Evolutionary conservation across 768 basidiomycete species (phyloP).

Genomic region (Leucosporidium yakuticum): DNA sequence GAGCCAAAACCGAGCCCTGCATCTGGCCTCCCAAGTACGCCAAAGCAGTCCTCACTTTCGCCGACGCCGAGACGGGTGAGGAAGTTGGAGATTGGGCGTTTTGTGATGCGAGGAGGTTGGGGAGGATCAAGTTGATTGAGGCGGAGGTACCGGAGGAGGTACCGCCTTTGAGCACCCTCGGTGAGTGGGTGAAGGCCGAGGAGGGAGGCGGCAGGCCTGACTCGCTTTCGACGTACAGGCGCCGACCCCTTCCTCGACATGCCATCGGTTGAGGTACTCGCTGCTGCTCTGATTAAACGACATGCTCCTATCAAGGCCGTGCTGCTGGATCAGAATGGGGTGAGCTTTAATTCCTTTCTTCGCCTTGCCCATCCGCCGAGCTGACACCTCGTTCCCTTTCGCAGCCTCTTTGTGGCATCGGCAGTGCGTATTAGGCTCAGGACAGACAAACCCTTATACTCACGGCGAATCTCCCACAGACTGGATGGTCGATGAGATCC

Average conservation of each 20-base stretch:
- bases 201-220: not conserved
- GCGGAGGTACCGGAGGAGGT: constrained; percentile 17
- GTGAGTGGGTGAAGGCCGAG: constrained; percentile 7
- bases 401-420: constrained; percentile 19
- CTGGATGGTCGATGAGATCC: constrained; percentile 42
- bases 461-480: constrained; percentile 4
- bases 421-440: constrained; percentile 21
- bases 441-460: no score
- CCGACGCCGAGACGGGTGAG: not conserved
- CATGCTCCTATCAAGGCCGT: constrained; percentile 40
- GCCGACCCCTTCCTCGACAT: constrained; percentile 34
- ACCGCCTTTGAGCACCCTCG: constrained; percentile 32
- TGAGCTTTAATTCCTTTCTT: not conserved
- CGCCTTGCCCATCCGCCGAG: not conserved
- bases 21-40: constrained; percentile 38
- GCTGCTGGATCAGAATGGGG: constrained; percentile 39
- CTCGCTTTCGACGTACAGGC: not conserved
- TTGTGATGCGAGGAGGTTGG: constrained; percentile 36
- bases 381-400: not conserved
- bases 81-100: constrained; percentile 34
- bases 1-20: constrained; percentile 15
- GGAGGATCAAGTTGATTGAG: constrained; percentile 35
- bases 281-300: constrained; percentile 13
- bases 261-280: constrained; percentile 30
- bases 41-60: constrained; percentile 29